Percentiles rank a stretch among this genome's conserved stretches.
These are phyloP conservation scores for Salix arbutifolia DNA, from an alignment of 345 rosid genomes.

Conservation along the genomic window DNA sequence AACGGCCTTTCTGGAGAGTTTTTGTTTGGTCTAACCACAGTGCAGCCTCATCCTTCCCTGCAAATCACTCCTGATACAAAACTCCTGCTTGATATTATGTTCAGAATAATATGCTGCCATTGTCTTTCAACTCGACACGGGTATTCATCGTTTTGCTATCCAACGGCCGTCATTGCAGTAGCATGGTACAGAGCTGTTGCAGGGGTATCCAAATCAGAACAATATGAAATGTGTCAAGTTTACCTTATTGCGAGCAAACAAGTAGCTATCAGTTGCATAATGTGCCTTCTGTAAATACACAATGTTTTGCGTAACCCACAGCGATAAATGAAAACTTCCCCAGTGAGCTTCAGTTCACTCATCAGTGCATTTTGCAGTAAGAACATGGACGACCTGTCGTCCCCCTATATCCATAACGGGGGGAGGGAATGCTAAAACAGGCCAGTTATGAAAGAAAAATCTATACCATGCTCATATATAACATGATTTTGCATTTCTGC, in stretches of 20 bases:
- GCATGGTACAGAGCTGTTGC: conserved; percentile 36
- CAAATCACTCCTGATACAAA: conserved; percentile 23
- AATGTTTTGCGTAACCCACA: conserved; percentile 1
- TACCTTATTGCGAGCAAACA: neutral
- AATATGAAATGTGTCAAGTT: conserved; percentile 4
- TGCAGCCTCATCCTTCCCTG: conserved; percentile 38
- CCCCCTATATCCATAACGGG: neutral
- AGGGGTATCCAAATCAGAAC: conserved; percentile 15
- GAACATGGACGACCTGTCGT: neutral
- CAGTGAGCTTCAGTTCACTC: too few relatives aligned
- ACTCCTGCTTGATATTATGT: neutral
- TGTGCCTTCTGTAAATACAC: conserved; percentile 26
- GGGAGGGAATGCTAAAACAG: neutral
- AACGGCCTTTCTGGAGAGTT: conserved; percentile 52
- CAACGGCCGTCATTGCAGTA: conserved; percentile 25
- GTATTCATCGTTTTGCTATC: conserved; percentile 15
- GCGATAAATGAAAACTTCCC: neutral
- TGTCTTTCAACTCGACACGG: conserved; percentile 14
- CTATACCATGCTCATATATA: neutral
- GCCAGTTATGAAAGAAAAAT: neutral
- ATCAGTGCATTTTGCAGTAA: too few relatives aligned
- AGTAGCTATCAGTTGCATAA: conserved; percentile 1
- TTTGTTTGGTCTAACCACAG: conserved; percentile 47
- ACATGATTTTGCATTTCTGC: neutral
- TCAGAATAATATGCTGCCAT: conserved; percentile 16